phyloP scores from a whole-genome alignment of 441 rosid species.

The Gossypium laxum region DNA sequence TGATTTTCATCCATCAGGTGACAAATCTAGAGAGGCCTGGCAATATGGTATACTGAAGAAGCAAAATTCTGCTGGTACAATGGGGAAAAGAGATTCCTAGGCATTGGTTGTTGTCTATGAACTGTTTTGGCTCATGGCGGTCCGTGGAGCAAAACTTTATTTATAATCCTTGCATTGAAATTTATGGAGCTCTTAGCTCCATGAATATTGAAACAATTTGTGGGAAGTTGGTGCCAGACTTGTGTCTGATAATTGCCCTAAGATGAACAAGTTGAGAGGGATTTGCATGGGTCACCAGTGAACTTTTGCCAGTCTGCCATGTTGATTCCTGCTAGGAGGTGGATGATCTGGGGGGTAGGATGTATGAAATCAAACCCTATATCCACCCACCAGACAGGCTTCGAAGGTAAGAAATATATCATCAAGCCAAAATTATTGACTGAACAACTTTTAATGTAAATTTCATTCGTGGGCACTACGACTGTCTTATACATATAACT shows the following conservation, averaged over 20 bases:
- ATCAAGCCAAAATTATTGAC: background rate
- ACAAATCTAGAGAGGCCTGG: slow-evolving; percentile 65
- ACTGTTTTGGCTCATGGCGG: background rate
- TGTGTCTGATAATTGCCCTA: background rate
- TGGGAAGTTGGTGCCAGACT: slow-evolving; percentile 12
- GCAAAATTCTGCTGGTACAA: slow-evolving; percentile 38
- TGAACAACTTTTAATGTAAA: background rate
- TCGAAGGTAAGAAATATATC: slow-evolving; percentile 20
- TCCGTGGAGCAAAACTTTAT: background rate
- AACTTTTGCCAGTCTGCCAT: background rate
- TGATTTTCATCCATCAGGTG: slow-evolving; percentile 52
- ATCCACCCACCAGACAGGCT: slow-evolving; percentile 22
- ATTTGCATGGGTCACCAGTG: background rate
- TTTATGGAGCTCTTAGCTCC: slow-evolving; percentile 7
- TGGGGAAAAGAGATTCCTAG: slow-evolving; percentile 57
- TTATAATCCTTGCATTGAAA: slow-evolving; percentile 1
- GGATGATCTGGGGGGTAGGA: slow-evolving; percentile 22
- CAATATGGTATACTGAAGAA: slow-evolving; percentile 59
- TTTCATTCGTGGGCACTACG: background rate
- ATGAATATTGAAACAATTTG: slow-evolving; percentile 10
- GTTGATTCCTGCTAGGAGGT: slow-evolving; percentile 16
- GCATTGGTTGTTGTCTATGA: slow-evolving; percentile 13
- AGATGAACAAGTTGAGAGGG: background rate
- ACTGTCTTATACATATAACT: slow-evolving; percentile 1
- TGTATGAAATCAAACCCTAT: slow-evolving; percentile 13